Evolutionary conservation across 768 basidiomycete genomes (phyloP).

Genomic region (Xerocomus potaroensis): DNA sequence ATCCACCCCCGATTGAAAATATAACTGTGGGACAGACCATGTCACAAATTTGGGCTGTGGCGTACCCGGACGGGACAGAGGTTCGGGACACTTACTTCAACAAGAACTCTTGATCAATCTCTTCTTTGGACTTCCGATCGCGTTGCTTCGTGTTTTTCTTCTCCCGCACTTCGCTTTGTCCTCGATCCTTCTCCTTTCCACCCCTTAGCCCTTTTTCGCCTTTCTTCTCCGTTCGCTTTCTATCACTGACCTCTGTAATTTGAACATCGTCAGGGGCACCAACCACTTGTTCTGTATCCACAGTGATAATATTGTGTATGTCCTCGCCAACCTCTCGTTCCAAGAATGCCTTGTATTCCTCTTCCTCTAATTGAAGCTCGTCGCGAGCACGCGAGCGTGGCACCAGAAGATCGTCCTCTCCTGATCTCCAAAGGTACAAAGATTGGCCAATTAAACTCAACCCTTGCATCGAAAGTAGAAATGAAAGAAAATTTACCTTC

Average conservation of each 20-base stretch:
- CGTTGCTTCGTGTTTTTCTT: constrained; percentile 19
- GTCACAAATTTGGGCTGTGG: too few species aligned
- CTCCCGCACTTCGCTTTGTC: constrained; percentile 14
- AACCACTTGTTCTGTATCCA: constrained; percentile 31
- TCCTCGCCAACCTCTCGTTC: constrained; percentile 78
- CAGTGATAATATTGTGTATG: constrained; percentile 60
- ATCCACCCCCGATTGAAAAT: constrained; percentile 98
- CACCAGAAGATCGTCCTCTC: constrained; percentile 63
- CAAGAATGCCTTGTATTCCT: constrained; percentile 81
- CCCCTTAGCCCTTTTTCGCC: constrained; percentile 31
- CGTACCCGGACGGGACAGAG: not conserved
- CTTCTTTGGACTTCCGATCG: constrained; percentile 42
- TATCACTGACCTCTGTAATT: constrained; percentile 24
- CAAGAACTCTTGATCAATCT: constrained; percentile 81
- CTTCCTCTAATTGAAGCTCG: constrained; percentile 72
- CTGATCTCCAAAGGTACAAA: constrained; percentile 13
- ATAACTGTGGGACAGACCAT: constrained; percentile 53
- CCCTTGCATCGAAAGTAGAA: too few species aligned
- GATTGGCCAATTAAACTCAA: not conserved
- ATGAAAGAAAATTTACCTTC: too few species aligned
- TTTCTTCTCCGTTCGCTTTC: constrained; percentile 32
- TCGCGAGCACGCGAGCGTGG: constrained; percentile 75
- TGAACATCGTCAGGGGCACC: constrained; percentile 23
- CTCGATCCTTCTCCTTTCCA: constrained; percentile 28
- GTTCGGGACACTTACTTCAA: constrained; percentile 61